Conservation (phyloP, 345 rosid species). For the Diplotaxis tenuifolia region DNA sequence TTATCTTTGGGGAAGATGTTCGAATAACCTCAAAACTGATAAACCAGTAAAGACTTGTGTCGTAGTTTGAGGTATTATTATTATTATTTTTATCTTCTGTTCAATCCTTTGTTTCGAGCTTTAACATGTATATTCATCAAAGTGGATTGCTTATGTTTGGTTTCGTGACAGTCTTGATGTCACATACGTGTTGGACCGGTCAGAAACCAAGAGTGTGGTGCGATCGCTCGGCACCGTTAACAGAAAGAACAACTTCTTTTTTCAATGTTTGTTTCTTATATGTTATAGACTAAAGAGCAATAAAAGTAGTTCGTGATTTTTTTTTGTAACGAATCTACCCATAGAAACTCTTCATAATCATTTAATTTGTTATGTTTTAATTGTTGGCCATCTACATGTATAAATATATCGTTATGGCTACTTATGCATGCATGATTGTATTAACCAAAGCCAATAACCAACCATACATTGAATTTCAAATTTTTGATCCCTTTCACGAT, state of each 20-base stretch:
- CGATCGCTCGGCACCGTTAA: background rate
- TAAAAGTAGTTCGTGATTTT: background rate
- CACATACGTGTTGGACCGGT: background rate
- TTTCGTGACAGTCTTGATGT: background rate
- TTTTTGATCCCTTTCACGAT: too few relatives aligned
- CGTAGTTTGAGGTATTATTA: background rate
- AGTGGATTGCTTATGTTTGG: background rate
- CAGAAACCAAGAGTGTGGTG: background rate
- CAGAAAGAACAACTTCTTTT: slow-evolving; percentile 2
- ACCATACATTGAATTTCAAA: too few relatives aligned
- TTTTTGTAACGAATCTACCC: background rate
- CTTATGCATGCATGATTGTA: too few relatives aligned
- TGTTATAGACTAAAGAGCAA: background rate
- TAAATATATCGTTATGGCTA: background rate
- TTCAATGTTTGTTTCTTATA: background rate
- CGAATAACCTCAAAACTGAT: background rate
- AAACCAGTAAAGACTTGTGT: background rate
- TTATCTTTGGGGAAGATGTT: background rate
- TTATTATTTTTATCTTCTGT: background rate
- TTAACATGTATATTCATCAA: background rate
- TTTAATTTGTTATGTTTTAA: background rate
- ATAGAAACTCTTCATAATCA: background rate
- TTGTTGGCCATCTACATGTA: background rate
- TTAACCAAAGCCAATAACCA: too few relatives aligned
- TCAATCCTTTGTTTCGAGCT: background rate